Evolutionary conservation across 179 eudicot genomes (phyloP).

Genomic region (Patellifolia procumbens): DNA sequence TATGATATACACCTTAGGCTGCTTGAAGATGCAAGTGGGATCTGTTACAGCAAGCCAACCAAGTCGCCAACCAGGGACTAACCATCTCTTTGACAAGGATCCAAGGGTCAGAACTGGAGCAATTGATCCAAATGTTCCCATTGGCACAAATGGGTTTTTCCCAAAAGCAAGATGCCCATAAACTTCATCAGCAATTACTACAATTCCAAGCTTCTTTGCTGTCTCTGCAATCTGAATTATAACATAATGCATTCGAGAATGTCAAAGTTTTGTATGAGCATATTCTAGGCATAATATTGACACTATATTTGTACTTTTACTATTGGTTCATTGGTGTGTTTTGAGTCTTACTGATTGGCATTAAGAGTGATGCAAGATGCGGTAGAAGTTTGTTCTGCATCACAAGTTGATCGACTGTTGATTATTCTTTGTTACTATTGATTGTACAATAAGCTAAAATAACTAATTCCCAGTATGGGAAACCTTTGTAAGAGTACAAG

Average conservation of each 20-base stretch:
- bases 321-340: too few relatives aligned
- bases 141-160: conserved; percentile 68
- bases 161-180: conserved; percentile 93
- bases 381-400: too few relatives aligned
- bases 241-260: not conserved
- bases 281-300: not conserved
- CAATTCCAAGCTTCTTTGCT: conserved; percentile 67
- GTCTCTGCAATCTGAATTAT: conserved; percentile 67
- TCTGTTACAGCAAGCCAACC: conserved; percentile 94
- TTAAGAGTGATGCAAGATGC: too few relatives aligned
- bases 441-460: too few relatives aligned
- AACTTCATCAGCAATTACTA: conserved; percentile 91
- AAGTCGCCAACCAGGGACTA: conserved; percentile 95
- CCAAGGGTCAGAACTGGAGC: conserved; percentile 85
- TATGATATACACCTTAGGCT: conserved; percentile 57
- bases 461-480: too few relatives aligned
- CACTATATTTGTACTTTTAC: too few relatives aligned
- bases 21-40: conserved; percentile 54
- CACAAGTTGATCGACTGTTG: too few relatives aligned
- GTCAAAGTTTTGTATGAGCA: not conserved
- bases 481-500: too few relatives aligned
- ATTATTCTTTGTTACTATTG: too few relatives aligned
- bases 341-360: too few relatives aligned
- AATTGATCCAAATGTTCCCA: conserved; percentile 75
- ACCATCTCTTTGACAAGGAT: conserved; percentile 86